A percentile compares a stretch with the other conserved stretches of the same genome.
These are phyloP conservation scores for Verticillium nonalfalfae DNA, from an alignment of 2,329 filamentous ascomycete species.

Conservation along the genomic window DNA sequence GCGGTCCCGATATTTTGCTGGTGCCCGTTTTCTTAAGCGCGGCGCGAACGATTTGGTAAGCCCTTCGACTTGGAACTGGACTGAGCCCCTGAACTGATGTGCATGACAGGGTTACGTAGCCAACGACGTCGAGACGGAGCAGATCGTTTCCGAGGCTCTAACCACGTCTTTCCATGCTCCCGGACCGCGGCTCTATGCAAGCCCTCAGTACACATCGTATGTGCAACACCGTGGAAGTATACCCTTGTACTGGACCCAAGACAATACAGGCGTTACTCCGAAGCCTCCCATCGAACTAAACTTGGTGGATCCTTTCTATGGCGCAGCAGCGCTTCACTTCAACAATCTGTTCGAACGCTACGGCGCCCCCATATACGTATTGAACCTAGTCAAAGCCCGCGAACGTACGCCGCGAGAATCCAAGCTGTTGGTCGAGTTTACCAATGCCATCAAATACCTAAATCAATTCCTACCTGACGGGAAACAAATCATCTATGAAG, in stretches of 20 bases:
- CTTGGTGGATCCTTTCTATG: slow-evolving; percentile 93
- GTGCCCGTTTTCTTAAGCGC: slow-evolving; percentile 87
- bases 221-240: slow-evolving; percentile 97
- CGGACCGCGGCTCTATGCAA: slow-evolving; percentile 77
- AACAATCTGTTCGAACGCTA: slow-evolving; percentile 92
- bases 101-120: slow-evolving; percentile 74
- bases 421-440: slow-evolving; percentile 83
- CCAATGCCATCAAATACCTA: slow-evolving; percentile 80
- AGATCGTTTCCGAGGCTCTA: slow-evolving; percentile 90
- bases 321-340: slow-evolving; percentile 87
- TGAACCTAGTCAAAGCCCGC: slow-evolving; percentile 85
- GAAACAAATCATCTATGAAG: slow-evolving; percentile 86
- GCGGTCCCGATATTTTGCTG: slow-evolving; percentile 87
- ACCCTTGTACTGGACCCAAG: slow-evolving; percentile 94
- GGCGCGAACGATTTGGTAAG: slow-evolving; percentile 77
- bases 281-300: slow-evolving; percentile 96
- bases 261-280: slow-evolving; percentile 88
- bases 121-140: slow-evolving; percentile 97
- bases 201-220: slow-evolving; percentile 90
- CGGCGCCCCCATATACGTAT: slow-evolving; percentile 81
- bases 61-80: neutral
- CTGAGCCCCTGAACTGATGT: neutral
- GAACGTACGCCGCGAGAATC: slow-evolving; percentile 88
- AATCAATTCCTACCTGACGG: slow-evolving; percentile 85
- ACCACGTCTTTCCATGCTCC: slow-evolving; percentile 95